phyloP scores from a whole-genome alignment of 495 filamentous ascomycete species.

The Chaetomium fimeti region DNA sequence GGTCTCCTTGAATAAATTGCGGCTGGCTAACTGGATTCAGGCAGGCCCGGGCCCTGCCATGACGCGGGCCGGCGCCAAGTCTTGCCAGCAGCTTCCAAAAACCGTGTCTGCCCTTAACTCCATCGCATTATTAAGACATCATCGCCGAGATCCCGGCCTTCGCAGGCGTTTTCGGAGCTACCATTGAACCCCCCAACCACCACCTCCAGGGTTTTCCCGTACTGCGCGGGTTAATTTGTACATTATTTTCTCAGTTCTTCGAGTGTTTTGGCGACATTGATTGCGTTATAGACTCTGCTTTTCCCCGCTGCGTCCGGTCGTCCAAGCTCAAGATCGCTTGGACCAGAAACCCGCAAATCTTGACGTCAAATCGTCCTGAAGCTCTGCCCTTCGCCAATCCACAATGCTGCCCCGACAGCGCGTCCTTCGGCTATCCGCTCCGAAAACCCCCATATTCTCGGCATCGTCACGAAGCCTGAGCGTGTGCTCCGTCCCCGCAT shows the following conservation, averaged over 20 bases:
- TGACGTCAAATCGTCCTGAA: conserved; percentile 28
- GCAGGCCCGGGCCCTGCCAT: not conserved
- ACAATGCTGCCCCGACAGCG: conserved; percentile 41
- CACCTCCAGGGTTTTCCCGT: not conserved
- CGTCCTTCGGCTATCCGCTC: conserved; percentile 30
- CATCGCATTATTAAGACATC: conserved; percentile 36
- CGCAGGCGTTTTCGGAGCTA: conserved; percentile 21
- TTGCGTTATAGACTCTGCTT: conserved; percentile 7
- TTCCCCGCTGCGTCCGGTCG: not conserved
- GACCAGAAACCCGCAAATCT: conserved; percentile 17
- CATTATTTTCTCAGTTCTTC: conserved; percentile 15
- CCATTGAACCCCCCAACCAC: conserved; percentile 18
- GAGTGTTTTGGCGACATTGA: not conserved
- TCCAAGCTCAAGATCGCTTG: conserved; percentile 9
- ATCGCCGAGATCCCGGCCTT: conserved; percentile 25
- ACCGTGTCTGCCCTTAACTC: conserved; percentile 1
- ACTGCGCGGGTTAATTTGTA: conserved; percentile 20
- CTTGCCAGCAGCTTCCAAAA: conserved; percentile 26
- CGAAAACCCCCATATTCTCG: conserved; percentile 22
- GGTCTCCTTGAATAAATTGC: not conserved
- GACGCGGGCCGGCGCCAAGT: conserved; percentile 14
- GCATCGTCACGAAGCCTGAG: conserved; percentile 23
- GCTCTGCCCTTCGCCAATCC: conserved; percentile 8
- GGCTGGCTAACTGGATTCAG: not conserved
- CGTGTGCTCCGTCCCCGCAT: conserved; percentile 22